These are phyloP conservation scores for Podospora sp. DNA, from an alignment of 495 filamentous ascomycete genomes.

Conservation along the genomic window DNA sequence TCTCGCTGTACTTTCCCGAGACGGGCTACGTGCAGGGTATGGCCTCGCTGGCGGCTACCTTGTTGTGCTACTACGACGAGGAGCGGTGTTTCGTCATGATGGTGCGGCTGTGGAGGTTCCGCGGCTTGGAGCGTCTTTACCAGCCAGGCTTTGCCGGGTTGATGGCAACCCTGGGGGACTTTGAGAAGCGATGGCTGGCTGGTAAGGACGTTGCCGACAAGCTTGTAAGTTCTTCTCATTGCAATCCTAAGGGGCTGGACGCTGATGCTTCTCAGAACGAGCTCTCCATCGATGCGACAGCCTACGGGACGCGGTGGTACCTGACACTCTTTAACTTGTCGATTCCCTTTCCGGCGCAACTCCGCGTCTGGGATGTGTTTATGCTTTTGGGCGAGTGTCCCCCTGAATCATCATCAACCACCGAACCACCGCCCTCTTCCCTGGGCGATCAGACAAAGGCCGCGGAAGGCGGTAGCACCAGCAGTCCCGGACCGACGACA, in stretches of 20 bases:
- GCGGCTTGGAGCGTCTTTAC: constrained; percentile 85
- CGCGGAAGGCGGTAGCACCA: constrained; percentile 1
- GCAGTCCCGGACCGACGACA: not conserved
- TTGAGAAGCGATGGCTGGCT: constrained; percentile 82
- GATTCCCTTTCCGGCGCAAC: constrained; percentile 92
- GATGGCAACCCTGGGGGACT: constrained; percentile 85
- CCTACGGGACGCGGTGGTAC: constrained; percentile 97
- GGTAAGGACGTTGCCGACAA: constrained; percentile 73
- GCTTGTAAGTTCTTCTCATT: constrained; percentile 61
- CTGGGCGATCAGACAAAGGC: not conserved
- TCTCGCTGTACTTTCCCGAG: constrained; percentile 86
- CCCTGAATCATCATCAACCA: constrained; percentile 22
- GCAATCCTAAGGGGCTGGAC: not conserved
- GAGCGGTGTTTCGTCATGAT: constrained; percentile 94
- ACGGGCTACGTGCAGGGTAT: constrained; percentile 98
- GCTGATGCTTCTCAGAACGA: constrained; percentile 59
- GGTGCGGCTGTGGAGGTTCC: constrained; percentile 84
- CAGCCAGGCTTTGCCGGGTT: constrained; percentile 80
- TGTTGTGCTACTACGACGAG: constrained; percentile 96
- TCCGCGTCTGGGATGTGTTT: constrained; percentile 99
- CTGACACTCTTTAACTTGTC: constrained; percentile 97
- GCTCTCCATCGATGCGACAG: constrained; percentile 79
- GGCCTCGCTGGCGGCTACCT: constrained; percentile 88
- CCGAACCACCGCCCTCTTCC: constrained; percentile 20
- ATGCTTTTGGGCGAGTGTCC: constrained; percentile 86